These are phyloP conservation scores for Termitomyces sp. DNA, from an alignment of 768 basidiomycete species.

Conservation along the genomic window DNA sequence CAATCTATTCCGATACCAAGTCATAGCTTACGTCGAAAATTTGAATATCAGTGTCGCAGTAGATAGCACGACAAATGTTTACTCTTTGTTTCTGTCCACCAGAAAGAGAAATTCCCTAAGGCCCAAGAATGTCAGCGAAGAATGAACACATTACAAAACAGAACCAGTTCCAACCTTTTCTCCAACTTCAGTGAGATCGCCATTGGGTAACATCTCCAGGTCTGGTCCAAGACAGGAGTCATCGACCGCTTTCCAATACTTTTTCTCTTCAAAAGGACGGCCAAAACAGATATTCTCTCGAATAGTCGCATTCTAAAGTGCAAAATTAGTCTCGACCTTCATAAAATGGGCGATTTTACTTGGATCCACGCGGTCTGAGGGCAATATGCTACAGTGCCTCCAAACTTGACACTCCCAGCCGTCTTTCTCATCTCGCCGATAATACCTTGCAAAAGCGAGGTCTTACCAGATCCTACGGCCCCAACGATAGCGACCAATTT, in stretches of 20 bases:
- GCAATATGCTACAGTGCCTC: constrained; percentile 77
- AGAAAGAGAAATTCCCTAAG: constrained; percentile 76
- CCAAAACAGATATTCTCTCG: constrained; percentile 91
- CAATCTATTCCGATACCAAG: not conserved
- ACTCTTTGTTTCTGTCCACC: constrained; percentile 79
- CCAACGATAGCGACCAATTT: constrained; percentile 84
- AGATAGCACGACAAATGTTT: constrained; percentile 84
- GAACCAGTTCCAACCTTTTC: constrained; percentile 40
- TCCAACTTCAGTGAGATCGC: constrained; percentile 82
- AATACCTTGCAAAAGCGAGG: constrained; percentile 65
- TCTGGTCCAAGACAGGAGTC: constrained; percentile 81
- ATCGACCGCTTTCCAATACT: constrained; percentile 76
- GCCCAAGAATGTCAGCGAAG: not conserved
- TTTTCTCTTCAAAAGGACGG: constrained; percentile 70
- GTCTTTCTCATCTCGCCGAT: constrained; percentile 82
- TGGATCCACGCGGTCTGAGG: constrained; percentile 92
- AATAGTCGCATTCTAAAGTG: constrained; percentile 66
- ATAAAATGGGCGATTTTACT: constrained; percentile 24
- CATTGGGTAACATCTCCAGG: constrained; percentile 68
- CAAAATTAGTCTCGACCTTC: constrained; percentile 2
- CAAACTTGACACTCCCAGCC: constrained; percentile 61
- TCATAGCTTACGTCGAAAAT: constrained; percentile 61
- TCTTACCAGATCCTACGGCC: constrained; percentile 69
- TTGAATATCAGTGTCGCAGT: constrained; percentile 81
- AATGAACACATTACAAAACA: not conserved